These are phyloP conservation scores for Pseudofabraea citricarpa DNA, from an alignment of 2,329 filamentous ascomycete genomes.

Conservation along the genomic window DNA sequence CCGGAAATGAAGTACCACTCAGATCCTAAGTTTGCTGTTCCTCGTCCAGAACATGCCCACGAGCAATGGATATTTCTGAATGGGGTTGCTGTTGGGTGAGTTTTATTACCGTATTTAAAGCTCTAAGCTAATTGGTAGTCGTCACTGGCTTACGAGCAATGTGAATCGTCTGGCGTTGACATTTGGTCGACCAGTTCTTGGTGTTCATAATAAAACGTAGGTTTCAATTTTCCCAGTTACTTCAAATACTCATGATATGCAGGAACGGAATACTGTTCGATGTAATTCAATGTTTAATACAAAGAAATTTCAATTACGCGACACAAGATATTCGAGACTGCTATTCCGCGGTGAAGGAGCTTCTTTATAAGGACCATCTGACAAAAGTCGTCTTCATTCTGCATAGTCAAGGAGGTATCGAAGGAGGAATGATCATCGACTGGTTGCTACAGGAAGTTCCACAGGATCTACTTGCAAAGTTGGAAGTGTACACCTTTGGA, in stretches of 20 bases:
- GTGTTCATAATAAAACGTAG: slow-evolving; percentile 71
- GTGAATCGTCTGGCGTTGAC: slow-evolving; percentile 67
- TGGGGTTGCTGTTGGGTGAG: slow-evolving; percentile 60
- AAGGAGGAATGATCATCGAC: slow-evolving; percentile 68
- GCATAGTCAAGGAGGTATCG: slow-evolving; percentile 75
- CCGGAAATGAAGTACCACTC: slow-evolving; percentile 43
- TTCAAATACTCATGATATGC: too few relatives aligned
- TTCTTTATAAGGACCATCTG: slow-evolving; percentile 55
- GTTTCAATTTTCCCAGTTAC: too few relatives aligned
- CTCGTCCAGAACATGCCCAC: slow-evolving; percentile 40
- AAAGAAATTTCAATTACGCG: slow-evolving; percentile 69
- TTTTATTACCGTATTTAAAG: too few relatives aligned
- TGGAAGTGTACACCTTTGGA: slow-evolving; percentile 76
- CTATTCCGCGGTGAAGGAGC: slow-evolving; percentile 56
- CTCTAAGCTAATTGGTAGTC: slow-evolving; percentile 33
- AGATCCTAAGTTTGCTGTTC: slow-evolving; percentile 46
- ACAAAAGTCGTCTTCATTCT: slow-evolving; percentile 69
- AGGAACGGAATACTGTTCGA: slow-evolving; percentile 67
- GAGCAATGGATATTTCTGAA: slow-evolving; percentile 82
- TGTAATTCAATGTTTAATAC: slow-evolving; percentile 70
- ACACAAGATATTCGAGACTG: slow-evolving; percentile 63
- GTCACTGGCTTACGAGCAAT: slow-evolving; percentile 66
- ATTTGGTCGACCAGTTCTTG: slow-evolving; percentile 65
- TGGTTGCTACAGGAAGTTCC: slow-evolving; percentile 71
- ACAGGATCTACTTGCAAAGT: slow-evolving; percentile 57